Evolutionary conservation across 192 early-diverging fungal species (phyloP).

Genomic region (Pecoramyces ruminantium): DNA sequence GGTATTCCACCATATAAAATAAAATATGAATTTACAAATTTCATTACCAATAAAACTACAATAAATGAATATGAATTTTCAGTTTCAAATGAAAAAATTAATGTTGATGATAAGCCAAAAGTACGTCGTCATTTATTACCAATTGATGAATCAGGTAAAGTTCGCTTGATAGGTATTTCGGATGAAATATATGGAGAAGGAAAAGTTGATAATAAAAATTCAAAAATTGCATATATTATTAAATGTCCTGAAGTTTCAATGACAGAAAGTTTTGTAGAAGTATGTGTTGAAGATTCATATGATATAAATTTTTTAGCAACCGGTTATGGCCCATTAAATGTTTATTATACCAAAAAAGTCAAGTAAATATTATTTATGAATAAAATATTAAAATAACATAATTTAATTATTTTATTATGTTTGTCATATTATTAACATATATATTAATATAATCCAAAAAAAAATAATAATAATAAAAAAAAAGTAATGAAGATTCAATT

Average conservation of each 20-base stretch:
- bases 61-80: background rate
- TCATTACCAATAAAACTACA: background rate
- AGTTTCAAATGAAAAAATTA: background rate
- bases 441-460: no score
- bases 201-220: background rate
- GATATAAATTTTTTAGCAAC: background rate
- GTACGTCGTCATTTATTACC: background rate
- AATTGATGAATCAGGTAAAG: background rate
- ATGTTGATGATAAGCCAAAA: background rate
- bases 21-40: background rate
- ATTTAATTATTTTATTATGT: no score
- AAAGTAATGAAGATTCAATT: background rate
- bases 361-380: background rate
- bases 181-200: background rate
- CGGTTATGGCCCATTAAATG: background rate
- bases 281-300: background rate
- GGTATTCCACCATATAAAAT: background rate
- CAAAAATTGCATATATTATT: background rate
- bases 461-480: no score
- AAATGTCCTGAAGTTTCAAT: background rate
- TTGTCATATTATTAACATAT: no score
- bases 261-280: background rate
- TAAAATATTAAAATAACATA: no score
- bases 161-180: background rate
- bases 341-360: background rate